These are phyloP conservation scores for Eucalyptus regnans DNA, from an alignment of 345 rosid species.

Conservation along the genomic window DNA sequence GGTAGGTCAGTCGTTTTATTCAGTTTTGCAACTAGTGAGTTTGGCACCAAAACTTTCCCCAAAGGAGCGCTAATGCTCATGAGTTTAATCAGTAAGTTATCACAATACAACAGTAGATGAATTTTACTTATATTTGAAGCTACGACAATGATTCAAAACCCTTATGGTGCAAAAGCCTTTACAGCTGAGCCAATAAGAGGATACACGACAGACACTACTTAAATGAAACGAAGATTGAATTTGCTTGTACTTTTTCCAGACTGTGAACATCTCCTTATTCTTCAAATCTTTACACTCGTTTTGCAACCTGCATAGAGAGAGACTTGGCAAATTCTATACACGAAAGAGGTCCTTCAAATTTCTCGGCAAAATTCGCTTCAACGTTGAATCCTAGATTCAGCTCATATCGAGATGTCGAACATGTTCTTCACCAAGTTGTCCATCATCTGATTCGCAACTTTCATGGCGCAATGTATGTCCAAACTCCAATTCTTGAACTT, in stretches of 20 bases:
- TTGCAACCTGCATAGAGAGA: background rate
- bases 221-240: background rate
- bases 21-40: too few species aligned
- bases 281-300: background rate
- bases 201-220: background rate
- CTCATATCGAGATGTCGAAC: slow-evolving; percentile 30
- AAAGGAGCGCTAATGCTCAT: too few species aligned
- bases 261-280: background rate
- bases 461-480: slow-evolving; percentile 7
- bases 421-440: slow-evolving; percentile 27
- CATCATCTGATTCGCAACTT: slow-evolving; percentile 33
- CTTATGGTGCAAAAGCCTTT: background rate
- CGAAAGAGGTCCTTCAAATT: background rate
- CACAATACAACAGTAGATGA: background rate
- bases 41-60: too few species aligned
- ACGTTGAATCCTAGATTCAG: background rate
- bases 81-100: background rate
- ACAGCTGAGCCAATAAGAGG: background rate
- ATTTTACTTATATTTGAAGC: background rate
- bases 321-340: background rate
- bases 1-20: background rate
- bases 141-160: background rate
- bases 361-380: background rate
- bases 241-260: background rate
- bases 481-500: background rate